Conservation (phyloP, 192 early-diverging fungal genomes). For the Globomyces pollinis-pini region DNA sequence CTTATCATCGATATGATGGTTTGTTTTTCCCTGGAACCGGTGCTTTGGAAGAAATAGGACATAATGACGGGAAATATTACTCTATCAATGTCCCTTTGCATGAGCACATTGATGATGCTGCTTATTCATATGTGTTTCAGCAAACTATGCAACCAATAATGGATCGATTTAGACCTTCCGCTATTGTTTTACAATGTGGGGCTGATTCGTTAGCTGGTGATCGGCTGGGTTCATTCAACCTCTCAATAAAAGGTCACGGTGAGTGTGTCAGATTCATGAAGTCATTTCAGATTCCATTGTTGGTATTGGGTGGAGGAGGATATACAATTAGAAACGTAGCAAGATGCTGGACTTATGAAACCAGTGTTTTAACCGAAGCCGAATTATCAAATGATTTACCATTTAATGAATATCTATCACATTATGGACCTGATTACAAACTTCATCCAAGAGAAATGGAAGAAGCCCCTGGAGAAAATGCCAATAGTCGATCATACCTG, state of each 20-base stretch:
- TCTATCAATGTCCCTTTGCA: conserved; percentile 90
- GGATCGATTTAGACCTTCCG: conserved; percentile 87
- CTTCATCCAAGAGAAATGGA: conserved; percentile 73
- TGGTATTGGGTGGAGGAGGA: conserved; percentile 93
- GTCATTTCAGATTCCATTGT: conserved; percentile 78
- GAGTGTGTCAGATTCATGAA: conserved; percentile 91
- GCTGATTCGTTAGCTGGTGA: conserved; percentile 91
- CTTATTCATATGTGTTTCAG: conserved; percentile 86
- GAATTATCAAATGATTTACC: conserved; percentile 72
- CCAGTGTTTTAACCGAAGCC: conserved; percentile 67
- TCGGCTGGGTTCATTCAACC: conserved; percentile 88
- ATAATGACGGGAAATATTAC: conserved; percentile 81
- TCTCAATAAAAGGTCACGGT: conserved; percentile 90
- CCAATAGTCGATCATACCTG: conserved; percentile 76
- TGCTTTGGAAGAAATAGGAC: conserved; percentile 79
- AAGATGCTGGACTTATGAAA: conserved; percentile 90
- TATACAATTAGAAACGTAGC: conserved; percentile 93
- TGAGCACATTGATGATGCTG: conserved; percentile 89
- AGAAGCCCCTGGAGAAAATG: conserved; percentile 69
- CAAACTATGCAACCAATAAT: conserved; percentile 79
- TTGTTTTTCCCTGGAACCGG: conserved; percentile 96
- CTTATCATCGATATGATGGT: conserved; percentile 92
- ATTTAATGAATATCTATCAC: conserved; percentile 79
- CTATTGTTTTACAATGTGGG: conserved; percentile 92
- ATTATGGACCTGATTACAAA: conserved; percentile 84